phyloP scores from a whole-genome alignment of 2,329 filamentous ascomycete genomes.

The Fragosphaeria purpurea region DNA sequence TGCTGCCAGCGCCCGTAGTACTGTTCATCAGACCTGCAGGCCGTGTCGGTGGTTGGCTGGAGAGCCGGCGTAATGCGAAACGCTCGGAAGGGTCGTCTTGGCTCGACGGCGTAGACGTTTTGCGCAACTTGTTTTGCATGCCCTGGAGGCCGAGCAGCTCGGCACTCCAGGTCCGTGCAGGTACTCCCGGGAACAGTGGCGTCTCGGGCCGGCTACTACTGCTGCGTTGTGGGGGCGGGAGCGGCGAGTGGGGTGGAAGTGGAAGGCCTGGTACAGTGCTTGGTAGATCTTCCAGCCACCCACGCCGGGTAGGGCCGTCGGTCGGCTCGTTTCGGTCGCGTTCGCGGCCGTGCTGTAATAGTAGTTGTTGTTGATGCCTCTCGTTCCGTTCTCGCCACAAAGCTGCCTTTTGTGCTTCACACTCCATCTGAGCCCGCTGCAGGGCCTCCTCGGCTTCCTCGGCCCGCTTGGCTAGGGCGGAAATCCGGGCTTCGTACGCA shows the following conservation, averaged over 20 bases:
- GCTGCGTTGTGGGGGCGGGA: constrained; percentile 16
- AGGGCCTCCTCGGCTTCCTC: constrained; percentile 58
- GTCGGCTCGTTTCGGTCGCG: constrained; percentile 15
- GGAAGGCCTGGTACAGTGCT: constrained; percentile 8
- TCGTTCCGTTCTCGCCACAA: constrained; percentile 21
- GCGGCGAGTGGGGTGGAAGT: constrained; percentile 19
- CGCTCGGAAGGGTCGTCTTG: constrained; percentile 33
- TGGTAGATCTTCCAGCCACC: constrained; percentile 44
- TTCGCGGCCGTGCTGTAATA: not conserved
- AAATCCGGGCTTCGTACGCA: constrained; percentile 47
- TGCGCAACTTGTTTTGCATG: constrained; percentile 31
- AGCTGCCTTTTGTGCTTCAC: constrained; percentile 37
- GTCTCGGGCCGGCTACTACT: constrained; percentile 44
- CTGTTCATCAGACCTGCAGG: constrained; percentile 27
- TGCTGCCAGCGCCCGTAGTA: constrained; percentile 15
- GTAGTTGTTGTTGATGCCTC: constrained; percentile 1
- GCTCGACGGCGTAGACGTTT: constrained; percentile 41
- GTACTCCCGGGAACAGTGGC: constrained; percentile 34
- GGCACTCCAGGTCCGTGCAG: constrained; percentile 42
- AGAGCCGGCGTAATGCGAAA: constrained; percentile 36
- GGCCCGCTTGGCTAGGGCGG: constrained; percentile 53
- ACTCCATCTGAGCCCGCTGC: constrained; percentile 39
- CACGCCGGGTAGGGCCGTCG: constrained; percentile 41
- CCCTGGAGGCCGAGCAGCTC: constrained; percentile 40
- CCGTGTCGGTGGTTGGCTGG: constrained; percentile 35